These are phyloP conservation scores for Ophiostoma himal-ulmi DNA, from an alignment of 2,329 filamentous ascomycete species.

Conservation along the genomic window DNA sequence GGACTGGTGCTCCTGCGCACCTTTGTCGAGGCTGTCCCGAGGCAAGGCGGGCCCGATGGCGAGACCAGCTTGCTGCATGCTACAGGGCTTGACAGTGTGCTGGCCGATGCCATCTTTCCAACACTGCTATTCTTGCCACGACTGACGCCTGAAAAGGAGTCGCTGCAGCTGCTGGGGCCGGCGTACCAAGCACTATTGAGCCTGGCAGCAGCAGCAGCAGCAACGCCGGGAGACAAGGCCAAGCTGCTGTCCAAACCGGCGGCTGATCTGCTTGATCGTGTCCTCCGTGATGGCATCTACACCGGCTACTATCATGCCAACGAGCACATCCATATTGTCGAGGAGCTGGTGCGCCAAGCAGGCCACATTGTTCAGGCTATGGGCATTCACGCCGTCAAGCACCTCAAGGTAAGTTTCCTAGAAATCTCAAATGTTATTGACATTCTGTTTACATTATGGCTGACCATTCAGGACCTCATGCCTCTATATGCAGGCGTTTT, in stretches of 20 bases:
- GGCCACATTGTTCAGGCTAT: conserved; percentile 48
- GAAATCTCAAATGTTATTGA: not conserved
- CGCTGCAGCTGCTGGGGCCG: conserved; percentile 54
- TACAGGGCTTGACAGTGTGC: conserved; percentile 61
- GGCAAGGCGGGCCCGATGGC: not conserved
- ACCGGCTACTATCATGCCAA: conserved; percentile 52
- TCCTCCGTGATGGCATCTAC: conserved; percentile 53
- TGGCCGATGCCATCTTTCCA: conserved; percentile 64
- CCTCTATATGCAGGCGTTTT: conserved; percentile 61
- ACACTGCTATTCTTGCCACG: conserved; percentile 70
- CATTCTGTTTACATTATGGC: not conserved
- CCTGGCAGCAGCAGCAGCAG: conserved; percentile 39
- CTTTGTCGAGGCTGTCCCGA: conserved; percentile 51
- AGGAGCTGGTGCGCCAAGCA: conserved; percentile 50
- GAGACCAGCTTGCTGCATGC: conserved; percentile 29
- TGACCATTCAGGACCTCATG: conserved; percentile 51
- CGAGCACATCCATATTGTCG: conserved; percentile 52
- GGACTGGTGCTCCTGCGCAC: conserved; percentile 50
- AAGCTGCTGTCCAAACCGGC: not conserved
- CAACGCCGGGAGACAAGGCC: conserved; percentile 25
- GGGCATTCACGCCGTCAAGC: conserved; percentile 58
- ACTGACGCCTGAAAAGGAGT: conserved; percentile 68
- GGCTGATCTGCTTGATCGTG: conserved; percentile 43
- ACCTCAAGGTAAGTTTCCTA: conserved; percentile 51
- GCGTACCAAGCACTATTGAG: conserved; percentile 62